Evolutionary conservation across 805 yeast species (phyloP).

Genomic region (Tetrapisispora phaffii): DNA sequence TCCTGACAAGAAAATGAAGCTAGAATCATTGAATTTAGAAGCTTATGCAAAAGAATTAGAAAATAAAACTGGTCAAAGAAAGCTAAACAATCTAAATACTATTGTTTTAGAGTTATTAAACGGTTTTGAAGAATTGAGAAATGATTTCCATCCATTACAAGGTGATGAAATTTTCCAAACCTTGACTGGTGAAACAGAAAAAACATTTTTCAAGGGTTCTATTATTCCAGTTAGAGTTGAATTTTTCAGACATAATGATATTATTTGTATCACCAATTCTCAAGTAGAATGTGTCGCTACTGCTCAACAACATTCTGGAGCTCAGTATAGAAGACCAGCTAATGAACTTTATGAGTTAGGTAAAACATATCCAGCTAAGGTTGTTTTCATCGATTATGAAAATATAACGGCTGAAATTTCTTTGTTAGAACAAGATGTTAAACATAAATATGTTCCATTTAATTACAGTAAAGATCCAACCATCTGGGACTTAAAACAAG

Average conservation of each 20-base stretch:
- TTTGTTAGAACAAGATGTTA: slow-evolving; percentile 55
- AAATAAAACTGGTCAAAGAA: slow-evolving; percentile 33
- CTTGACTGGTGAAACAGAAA: slow-evolving; percentile 77
- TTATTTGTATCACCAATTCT: slow-evolving; percentile 42
- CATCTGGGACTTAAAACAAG: slow-evolving; percentile 76
- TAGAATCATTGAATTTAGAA: slow-evolving; percentile 79
- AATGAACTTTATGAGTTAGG: slow-evolving; percentile 44
- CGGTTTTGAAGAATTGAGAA: slow-evolving; percentile 80
- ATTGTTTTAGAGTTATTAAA: slow-evolving; percentile 61
- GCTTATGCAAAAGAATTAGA: slow-evolving; percentile 88
- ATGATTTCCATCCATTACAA: slow-evolving; percentile 53
- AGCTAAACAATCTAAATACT: slow-evolving; percentile 27
- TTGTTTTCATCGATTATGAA: slow-evolving; percentile 62
- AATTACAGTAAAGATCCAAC: slow-evolving; percentile 41
- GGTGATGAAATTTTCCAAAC: slow-evolving; percentile 72
- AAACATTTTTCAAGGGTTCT: slow-evolving; percentile 55
- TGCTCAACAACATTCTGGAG: slow-evolving; percentile 37
- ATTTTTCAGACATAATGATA: slow-evolving; percentile 34
- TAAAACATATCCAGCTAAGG: slow-evolving; percentile 80
- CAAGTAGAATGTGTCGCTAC: slow-evolving; percentile 53
- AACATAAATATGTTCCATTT: slow-evolving; percentile 36
- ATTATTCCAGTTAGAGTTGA: slow-evolving; percentile 70
- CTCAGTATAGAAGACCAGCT: slow-evolving; percentile 38
- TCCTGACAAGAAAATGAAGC: slow-evolving; percentile 64
- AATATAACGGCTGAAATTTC: slow-evolving; percentile 66